phyloP scores from a whole-genome alignment of 805 yeast species.

The Candida stauntonica region DNA sequence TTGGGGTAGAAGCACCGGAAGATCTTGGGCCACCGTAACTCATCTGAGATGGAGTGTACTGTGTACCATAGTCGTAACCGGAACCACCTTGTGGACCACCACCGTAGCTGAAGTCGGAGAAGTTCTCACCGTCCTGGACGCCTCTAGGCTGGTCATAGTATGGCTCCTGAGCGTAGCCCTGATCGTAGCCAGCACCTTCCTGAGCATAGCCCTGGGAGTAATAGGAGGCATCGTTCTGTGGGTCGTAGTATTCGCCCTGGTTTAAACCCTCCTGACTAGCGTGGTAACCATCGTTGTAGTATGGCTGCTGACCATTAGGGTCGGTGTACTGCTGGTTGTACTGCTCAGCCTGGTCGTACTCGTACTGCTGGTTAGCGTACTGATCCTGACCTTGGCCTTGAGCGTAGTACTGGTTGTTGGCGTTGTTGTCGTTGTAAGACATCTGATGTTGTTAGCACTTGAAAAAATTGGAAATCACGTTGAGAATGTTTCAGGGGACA shows the following conservation, averaged over 20 bases:
- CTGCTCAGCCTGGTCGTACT: constrained; percentile 31
- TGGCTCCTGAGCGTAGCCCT: constrained; percentile 45
- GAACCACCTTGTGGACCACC: constrained; percentile 54
- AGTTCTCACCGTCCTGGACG: constrained; percentile 53
- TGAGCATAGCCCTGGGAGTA: constrained; percentile 48
- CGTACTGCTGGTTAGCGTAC: constrained; percentile 20
- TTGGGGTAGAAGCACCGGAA: constrained; percentile 93
- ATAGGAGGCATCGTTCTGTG: constrained; percentile 28
- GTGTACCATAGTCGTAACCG: constrained; percentile 61
- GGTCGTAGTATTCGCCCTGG: constrained; percentile 29
- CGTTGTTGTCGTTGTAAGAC: constrained; percentile 17
- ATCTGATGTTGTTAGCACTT: constrained; percentile 5
- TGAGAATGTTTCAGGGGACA: too few relatives aligned
- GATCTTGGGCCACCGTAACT: constrained; percentile 82
- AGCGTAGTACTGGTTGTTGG: constrained; percentile 13
- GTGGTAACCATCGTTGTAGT: constrained; percentile 33
- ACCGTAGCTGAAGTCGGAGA: constrained; percentile 65
- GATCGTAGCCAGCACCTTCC: constrained; percentile 35
- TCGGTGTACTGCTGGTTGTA: constrained; percentile 33
- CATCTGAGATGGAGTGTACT: constrained; percentile 82
- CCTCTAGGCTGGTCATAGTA: constrained; percentile 52
- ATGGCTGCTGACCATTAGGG: constrained; percentile 39
- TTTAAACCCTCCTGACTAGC: constrained; percentile 29
- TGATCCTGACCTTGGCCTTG: constrained; percentile 15
- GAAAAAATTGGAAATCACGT: too few relatives aligned